phyloP scores from a whole-genome alignment of 2,329 filamentous ascomycete species.

The Colletotrichum tabaci region DNA sequence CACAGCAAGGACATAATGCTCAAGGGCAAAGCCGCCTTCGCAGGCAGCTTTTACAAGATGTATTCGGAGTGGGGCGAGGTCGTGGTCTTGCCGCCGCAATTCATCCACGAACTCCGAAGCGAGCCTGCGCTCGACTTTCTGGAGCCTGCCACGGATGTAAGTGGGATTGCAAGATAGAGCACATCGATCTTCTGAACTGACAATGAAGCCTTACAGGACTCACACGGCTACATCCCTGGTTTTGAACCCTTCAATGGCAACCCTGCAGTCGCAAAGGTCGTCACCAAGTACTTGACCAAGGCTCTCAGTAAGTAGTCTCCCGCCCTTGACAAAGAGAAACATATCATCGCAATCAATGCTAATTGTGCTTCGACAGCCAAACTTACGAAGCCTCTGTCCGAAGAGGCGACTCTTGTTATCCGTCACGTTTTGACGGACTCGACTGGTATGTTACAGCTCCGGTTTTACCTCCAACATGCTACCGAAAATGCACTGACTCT shows the following conservation, averaged over 20 bases:
- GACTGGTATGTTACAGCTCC: neutral
- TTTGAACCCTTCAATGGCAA: slow-evolving; percentile 18
- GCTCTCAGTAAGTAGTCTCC: slow-evolving; percentile 10
- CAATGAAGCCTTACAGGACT: neutral
- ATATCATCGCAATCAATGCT: neutral
- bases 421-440: slow-evolving; percentile 8
- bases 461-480: accelerated
- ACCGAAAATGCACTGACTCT: neutral
- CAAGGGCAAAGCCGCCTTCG: slow-evolving; percentile 9
- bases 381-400: slow-evolving; percentile 30
- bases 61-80: slow-evolving; percentile 23
- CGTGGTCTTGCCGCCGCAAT: slow-evolving; percentile 21
- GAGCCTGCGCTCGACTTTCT: slow-evolving; percentile 13
- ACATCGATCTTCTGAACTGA: neutral
- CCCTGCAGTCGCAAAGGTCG: neutral
- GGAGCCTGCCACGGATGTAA: slow-evolving; percentile 7
- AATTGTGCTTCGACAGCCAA: neutral
- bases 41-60: slow-evolving; percentile 14
- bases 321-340: too few species aligned
- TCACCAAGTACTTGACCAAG: slow-evolving; percentile 28
- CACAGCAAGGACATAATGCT: slow-evolving; percentile 19
- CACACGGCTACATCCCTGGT: slow-evolving; percentile 17
- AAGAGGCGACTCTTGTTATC: slow-evolving; percentile 15
- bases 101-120: slow-evolving; percentile 26
- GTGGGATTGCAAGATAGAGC: accelerated